These are phyloP conservation scores for Lentinula lateritia DNA, from an alignment of 768 basidiomycete genomes.

Conservation along the genomic window DNA sequence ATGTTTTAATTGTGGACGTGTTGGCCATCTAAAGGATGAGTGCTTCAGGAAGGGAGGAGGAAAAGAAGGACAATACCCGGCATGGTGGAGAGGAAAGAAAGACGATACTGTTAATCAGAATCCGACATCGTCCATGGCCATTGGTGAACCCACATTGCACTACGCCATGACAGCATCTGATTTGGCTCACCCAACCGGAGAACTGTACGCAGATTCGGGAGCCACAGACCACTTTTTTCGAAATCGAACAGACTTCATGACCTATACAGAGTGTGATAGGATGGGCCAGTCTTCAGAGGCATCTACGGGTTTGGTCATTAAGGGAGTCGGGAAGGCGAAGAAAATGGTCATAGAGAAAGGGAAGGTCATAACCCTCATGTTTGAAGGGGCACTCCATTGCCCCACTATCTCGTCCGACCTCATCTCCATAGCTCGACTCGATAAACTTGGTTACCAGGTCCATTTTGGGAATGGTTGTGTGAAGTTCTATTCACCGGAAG, in stretches of 20 bases:
- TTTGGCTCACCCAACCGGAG: neutral
- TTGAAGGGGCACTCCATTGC: conserved; percentile 18
- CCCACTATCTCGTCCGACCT: conserved; percentile 22
- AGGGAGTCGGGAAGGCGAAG: conserved; percentile 15
- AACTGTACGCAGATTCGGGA: conserved; percentile 13
- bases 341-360: conserved; percentile 10
- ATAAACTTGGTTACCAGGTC: conserved; percentile 9
- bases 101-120: neutral
- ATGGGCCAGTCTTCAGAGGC: conserved; percentile 8
- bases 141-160: neutral
- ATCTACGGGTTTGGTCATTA: conserved; percentile 12
- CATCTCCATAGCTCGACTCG: conserved; percentile 15
- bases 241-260: conserved; percentile 11
- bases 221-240: conserved; percentile 20
- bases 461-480: conserved; percentile 10
- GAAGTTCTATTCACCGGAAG: neutral
- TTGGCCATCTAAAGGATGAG: conserved; percentile 13
- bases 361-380: conserved; percentile 7
- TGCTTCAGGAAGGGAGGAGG: conserved; percentile 22
- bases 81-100: conserved; percentile 10
- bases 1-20: conserved; percentile 14
- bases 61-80: conserved; percentile 14
- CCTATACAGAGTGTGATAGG: conserved; percentile 4
- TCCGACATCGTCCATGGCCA: too few species aligned
- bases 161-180: neutral